Conservation (phyloP, 2,329 filamentous ascomycete genomes). For the Beauveria asiatica region DNA sequence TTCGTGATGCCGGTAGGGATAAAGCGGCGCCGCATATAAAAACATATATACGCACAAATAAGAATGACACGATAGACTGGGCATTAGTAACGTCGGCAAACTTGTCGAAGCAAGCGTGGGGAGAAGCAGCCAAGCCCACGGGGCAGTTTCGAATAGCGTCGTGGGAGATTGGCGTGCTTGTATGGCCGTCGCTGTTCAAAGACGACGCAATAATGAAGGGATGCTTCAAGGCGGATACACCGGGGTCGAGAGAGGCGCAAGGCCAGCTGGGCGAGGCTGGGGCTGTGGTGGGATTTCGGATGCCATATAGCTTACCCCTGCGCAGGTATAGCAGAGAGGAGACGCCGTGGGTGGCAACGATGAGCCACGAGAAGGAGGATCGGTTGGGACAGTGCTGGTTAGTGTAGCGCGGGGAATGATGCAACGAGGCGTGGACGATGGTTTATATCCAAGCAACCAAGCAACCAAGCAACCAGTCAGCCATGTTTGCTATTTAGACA, state of each 20-base stretch:
- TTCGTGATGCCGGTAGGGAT: conserved; percentile 49
- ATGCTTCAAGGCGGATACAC: conserved; percentile 55
- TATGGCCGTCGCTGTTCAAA: conserved; percentile 61
- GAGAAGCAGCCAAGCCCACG: conserved; percentile 47
- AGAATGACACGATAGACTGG: conserved; percentile 61
- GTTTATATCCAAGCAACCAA: neutral
- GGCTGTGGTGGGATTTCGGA: conserved; percentile 57
- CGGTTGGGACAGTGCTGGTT: conserved; percentile 41
- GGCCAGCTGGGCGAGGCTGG: conserved; percentile 17
- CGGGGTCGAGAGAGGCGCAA: conserved; percentile 19
- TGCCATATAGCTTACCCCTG: conserved; percentile 77
- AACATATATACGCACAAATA: conserved; percentile 65
- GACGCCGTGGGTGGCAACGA: conserved; percentile 68
- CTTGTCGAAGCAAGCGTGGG: conserved; percentile 83
- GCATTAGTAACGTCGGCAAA: conserved; percentile 87
- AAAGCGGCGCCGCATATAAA: conserved; percentile 82
- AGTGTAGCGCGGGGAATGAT: neutral
- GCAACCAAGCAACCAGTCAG: too few relatives aligned
- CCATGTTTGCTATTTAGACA: too few relatives aligned
- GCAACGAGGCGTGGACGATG: neutral
- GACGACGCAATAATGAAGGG: conserved; percentile 54
- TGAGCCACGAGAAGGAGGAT: conserved; percentile 52
- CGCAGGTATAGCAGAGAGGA: conserved; percentile 55
- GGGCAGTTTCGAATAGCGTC: conserved; percentile 65
- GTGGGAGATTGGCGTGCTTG: conserved; percentile 74